phyloP scores from a whole-genome alignment of 768 basidiomycete genomes.

The Mycena leptocephala region DNA sequence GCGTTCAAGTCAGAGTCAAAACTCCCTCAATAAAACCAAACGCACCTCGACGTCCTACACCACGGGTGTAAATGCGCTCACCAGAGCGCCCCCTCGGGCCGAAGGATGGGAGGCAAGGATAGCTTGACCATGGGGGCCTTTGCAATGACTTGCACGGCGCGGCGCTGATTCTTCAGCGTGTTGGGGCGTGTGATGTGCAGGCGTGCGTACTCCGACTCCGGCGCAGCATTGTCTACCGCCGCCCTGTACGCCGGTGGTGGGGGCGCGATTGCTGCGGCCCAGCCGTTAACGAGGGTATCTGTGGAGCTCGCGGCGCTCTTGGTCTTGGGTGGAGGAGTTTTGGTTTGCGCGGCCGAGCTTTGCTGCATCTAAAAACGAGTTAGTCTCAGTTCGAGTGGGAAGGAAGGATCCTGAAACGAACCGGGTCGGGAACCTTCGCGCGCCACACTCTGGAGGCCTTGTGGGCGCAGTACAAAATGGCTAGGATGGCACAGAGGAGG shows the following conservation, averaged over 20 bases:
- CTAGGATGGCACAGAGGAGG: too few relatives aligned
- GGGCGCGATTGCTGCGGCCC: too few relatives aligned
- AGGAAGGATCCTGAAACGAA: too few relatives aligned
- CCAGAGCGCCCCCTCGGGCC: neutral
- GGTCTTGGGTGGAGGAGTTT: too few relatives aligned
- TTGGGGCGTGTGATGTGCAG: neutral
- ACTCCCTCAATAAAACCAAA: neutral
- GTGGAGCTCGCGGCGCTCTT: too few relatives aligned
- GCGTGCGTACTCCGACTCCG: neutral
- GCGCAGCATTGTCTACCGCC: neutral
- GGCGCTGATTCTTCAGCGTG: slow-evolving; percentile 1
- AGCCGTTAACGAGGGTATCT: too few relatives aligned
- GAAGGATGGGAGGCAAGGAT: neutral
- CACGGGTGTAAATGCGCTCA: neutral
- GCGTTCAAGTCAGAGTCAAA: neutral
- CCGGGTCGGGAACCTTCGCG: too few relatives aligned
- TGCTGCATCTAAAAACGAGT: too few relatives aligned
- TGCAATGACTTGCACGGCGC: neutral
- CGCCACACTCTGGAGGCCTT: too few relatives aligned
- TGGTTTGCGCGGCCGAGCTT: too few relatives aligned
- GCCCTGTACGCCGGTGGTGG: neutral
- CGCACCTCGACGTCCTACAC: neutral
- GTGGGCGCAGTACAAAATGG: too few relatives aligned
- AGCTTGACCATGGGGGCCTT: neutral
- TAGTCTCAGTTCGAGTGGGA: too few relatives aligned